phyloP scores from a whole-genome alignment of 345 rosid species.

The Clarkia xantiana region DNA sequence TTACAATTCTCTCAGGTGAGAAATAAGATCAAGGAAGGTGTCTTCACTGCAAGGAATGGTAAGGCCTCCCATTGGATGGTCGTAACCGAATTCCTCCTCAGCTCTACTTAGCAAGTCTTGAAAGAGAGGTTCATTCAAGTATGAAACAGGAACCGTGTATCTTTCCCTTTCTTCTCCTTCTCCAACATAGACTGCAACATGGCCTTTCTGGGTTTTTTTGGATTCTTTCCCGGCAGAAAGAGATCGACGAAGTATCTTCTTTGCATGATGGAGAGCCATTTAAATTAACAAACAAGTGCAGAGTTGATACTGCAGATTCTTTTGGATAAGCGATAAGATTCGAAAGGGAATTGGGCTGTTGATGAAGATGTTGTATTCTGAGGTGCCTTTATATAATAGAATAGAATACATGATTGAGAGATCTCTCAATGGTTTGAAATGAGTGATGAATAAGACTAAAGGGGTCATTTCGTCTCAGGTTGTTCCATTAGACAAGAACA shows the following conservation, averaged over 20 bases:
- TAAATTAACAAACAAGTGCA: no score
- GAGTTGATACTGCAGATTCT: no score
- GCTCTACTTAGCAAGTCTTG: constrained; percentile 18
- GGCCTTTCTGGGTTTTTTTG: constrained; percentile 13
- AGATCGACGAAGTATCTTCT: constrained; percentile 3
- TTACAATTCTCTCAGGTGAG: neutral
- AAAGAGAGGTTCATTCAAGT: constrained; percentile 16
- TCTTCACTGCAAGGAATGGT: constrained; percentile 23
- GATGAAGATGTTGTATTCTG: no score
- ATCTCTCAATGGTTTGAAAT: no score
- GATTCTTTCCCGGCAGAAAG: neutral
- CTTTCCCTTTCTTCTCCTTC: constrained; percentile 21
- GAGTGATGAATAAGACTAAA: no score
- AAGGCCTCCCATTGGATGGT: constrained; percentile 27
- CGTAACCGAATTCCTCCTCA: constrained; percentile 24
- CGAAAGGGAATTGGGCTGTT: no score
- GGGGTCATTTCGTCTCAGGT: no score
- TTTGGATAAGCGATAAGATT: no score
- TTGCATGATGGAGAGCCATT: constrained; percentile 3
- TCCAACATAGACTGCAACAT: constrained; percentile 23
- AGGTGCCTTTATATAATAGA: no score
- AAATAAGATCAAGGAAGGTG: constrained; percentile 10
- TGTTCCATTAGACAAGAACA: no score
- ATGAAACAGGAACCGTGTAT: constrained; percentile 19
- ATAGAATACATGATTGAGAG: no score